Percentiles rank a stretch among this genome's conserved stretches.
Evolutionary conservation across 495 filamentous ascomycete species (phyloP).

Genomic region (Hyaloscypha finlandica): DNA sequence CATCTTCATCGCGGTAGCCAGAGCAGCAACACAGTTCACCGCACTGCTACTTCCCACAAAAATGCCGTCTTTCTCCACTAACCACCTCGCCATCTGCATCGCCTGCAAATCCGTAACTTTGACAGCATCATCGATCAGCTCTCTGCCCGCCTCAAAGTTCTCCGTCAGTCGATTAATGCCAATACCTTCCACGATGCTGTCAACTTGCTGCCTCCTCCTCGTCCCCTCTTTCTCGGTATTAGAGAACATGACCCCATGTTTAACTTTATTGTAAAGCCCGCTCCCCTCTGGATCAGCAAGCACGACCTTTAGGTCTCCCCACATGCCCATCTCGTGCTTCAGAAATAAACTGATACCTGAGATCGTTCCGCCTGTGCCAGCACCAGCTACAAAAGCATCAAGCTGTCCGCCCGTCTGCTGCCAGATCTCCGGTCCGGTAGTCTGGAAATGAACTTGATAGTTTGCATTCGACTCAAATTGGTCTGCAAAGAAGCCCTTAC

Average conservation of each 20-base stretch:
- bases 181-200: slow-evolving; percentile 95
- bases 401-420: slow-evolving; percentile 71
- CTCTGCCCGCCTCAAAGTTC: slow-evolving; percentile 86
- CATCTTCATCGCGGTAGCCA: slow-evolving; percentile 72
- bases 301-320: slow-evolving; percentile 60
- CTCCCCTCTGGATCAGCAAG: slow-evolving; percentile 94
- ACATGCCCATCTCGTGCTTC: slow-evolving; percentile 59
- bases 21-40: slow-evolving; percentile 93
- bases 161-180: slow-evolving; percentile 89
- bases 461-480: slow-evolving; percentile 94
- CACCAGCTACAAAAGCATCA: slow-evolving; percentile 94
- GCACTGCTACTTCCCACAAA: slow-evolving; percentile 93
- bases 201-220: slow-evolving; percentile 82
- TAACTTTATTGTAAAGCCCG: slow-evolving; percentile 87
- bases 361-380: slow-evolving; percentile 93
- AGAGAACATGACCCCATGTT: slow-evolving; percentile 95
- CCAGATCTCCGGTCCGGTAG: slow-evolving; percentile 89
- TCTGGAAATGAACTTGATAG: slow-evolving; percentile 76
- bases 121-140: slow-evolving; percentile 86
- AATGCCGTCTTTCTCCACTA: slow-evolving; percentile 94
- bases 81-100: slow-evolving; percentile 86
- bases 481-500: slow-evolving; percentile 86
- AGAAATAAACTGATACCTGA: slow-evolving; percentile 82
- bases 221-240: slow-evolving; percentile 86
- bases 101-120: slow-evolving; percentile 92